These are phyloP conservation scores for Rhizopus delemar DNA, from an alignment of 371 early-diverging fungal genomes.

Conservation along the genomic window DNA sequence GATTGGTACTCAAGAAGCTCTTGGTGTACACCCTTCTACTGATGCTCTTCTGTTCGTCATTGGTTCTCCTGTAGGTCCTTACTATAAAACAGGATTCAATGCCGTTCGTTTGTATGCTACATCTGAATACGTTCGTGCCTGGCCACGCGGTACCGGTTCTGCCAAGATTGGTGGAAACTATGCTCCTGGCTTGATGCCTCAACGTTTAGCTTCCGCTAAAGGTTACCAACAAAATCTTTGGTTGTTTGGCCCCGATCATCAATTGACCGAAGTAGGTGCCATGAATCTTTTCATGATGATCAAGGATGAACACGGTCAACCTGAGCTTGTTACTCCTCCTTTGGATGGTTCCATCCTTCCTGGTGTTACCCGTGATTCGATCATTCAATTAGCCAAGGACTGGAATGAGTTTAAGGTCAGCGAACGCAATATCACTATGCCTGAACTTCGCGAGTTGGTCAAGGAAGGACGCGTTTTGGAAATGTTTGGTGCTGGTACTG, in stretches of 20 bases:
- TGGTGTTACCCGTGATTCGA: conserved; percentile 96
- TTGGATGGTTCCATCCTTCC: conserved; percentile 96
- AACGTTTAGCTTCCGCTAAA: conserved; percentile 79
- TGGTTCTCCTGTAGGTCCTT: conserved; percentile 95
- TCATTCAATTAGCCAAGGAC: conserved; percentile 74
- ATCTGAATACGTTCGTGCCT: conserved; percentile 86
- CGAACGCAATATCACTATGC: conserved; percentile 87
- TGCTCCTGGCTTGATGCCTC: conserved; percentile 75
- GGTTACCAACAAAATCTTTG: conserved; percentile 95
- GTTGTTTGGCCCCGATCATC: conserved; percentile 86
- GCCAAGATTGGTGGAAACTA: conserved; percentile 94
- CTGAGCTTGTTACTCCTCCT: conserved; percentile 93
- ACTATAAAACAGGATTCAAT: conserved; percentile 91
- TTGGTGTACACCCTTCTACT: conserved; percentile 74
- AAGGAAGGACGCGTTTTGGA: conserved; percentile 73
- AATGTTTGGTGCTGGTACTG: conserved; percentile 95
- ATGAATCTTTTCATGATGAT: conserved; percentile 93
- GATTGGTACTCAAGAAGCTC: conserved; percentile 88
- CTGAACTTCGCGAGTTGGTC: conserved; percentile 72
- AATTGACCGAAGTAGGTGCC: conserved; percentile 94
- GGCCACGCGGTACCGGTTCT: conserved; percentile 96
- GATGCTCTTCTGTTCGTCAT: conserved; percentile 87
- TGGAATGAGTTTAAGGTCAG: conserved; percentile 93
- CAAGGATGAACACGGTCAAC: conserved; percentile 76
- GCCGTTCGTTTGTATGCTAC: conserved; percentile 88